These are phyloP conservation scores for Ciborinia camelliae DNA, from an alignment of 2,329 filamentous ascomycete species.

Conservation along the genomic window DNA sequence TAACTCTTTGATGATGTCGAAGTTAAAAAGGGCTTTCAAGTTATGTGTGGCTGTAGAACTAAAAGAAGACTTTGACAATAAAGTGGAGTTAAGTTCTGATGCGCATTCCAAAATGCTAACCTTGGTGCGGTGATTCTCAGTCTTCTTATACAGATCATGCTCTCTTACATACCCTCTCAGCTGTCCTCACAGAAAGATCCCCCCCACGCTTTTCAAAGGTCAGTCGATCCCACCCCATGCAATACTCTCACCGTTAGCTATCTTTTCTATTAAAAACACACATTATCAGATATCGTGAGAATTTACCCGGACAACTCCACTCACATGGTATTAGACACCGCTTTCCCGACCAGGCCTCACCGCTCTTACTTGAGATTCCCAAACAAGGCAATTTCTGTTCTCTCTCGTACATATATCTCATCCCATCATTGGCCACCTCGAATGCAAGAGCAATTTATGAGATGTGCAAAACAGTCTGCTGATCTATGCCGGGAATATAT, in stretches of 20 bases:
- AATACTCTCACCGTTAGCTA: slow-evolving; percentile 1
- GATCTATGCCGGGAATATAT: slow-evolving; percentile 13
- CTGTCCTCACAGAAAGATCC: background rate
- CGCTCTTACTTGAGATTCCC: slow-evolving; percentile 5
- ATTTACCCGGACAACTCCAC: slow-evolving; percentile 1
- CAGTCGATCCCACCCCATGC: background rate
- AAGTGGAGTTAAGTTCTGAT: background rate
- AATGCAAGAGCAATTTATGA: slow-evolving; percentile 14
- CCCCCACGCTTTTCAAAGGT: slow-evolving; percentile 1
- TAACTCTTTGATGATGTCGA: background rate
- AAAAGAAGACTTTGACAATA: background rate
- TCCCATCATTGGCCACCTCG: slow-evolving; percentile 4
- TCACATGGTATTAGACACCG: slow-evolving; percentile 8
- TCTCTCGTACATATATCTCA: slow-evolving; percentile 1
- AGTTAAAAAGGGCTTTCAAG: background rate
- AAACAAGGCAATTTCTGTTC: background rate
- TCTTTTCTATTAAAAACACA: background rate
- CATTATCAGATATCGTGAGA: slow-evolving; percentile 10
- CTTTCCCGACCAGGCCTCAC: slow-evolving; percentile 6
- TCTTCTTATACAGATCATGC: slow-evolving; percentile 7
- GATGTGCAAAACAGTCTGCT: background rate
- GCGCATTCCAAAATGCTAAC: background rate
- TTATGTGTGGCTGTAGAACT: background rate
- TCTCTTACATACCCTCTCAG: background rate
- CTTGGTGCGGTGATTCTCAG: background rate